Percentiles rank a stretch among this genome's conserved stretches.
Conservation (phyloP, 768 basidiomycete species). For the Lyophyllum decastes region DNA sequence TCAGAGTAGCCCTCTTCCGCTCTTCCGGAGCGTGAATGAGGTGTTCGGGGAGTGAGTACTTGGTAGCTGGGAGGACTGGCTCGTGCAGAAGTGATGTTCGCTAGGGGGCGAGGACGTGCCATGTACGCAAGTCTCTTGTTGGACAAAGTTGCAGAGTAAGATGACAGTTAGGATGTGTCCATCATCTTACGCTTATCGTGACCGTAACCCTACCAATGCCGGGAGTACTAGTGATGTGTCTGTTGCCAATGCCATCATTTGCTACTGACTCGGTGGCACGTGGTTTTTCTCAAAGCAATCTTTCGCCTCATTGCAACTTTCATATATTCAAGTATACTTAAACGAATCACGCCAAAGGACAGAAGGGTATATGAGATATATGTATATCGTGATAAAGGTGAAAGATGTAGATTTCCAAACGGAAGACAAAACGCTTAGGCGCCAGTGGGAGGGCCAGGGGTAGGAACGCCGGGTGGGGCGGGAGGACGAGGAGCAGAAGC, state of each 20-base stretch:
- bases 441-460: background rate
- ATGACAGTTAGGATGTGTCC: background rate
- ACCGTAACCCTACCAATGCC: too few species aligned
- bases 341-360: background rate
- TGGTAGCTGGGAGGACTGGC: conserved; percentile 34
- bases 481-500: conserved; percentile 1
- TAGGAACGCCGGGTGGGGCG: conserved; percentile 2
- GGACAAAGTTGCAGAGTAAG: too few species aligned
- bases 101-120: conserved; percentile 41
- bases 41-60: conserved; percentile 58
- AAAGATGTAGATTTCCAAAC: too few species aligned
- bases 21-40: conserved; percentile 60
- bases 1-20: conserved; percentile 55
- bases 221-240: too few species aligned
- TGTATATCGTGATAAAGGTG: background rate
- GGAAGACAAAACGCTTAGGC: background rate
- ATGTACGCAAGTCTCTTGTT: conserved; percentile 20
- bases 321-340: background rate
- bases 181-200: too few species aligned
- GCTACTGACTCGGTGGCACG: too few species aligned
- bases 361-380: conserved; percentile 6
- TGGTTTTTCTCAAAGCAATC: too few species aligned
- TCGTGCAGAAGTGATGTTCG: conserved; percentile 34
- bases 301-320: too few species aligned
- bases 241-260: background rate